Base-by-base conservation (phyloP, 768 basidiomycete species). In the Tulasnella sp. region DNA sequence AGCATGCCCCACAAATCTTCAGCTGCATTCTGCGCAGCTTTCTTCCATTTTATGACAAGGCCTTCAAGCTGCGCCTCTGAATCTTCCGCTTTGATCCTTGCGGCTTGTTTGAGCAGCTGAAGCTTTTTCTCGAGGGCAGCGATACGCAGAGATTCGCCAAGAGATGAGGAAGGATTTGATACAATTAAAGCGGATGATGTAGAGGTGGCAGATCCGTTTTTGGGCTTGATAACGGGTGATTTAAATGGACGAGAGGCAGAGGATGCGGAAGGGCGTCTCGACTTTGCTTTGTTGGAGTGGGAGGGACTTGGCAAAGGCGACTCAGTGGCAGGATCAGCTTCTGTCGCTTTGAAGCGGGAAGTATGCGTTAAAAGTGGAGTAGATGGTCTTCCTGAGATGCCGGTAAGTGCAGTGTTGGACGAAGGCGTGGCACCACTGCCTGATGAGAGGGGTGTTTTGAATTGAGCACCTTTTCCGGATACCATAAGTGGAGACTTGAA, bases 1-100 rank as follows among this genome's bases (percentile, higher is more conserved):
- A 53, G 44, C 23, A 63, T 30, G 17, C 26, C 19, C 62, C 62
- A 63, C 26, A 63, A 50, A 30, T 63, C 62, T n/a, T 62, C 42
- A 13, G 62, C 61, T 2, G 62, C 62, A 19, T 63, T 32, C 19
- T 51, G 62, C 15, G 62, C 62, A 44, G 49, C 62, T 17, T 17
- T 61, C 23, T 32, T 62, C 62, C 62, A 63, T 50, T 63, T 63
- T 2, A 13, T 4, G 10, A 43, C 44, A 13, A 48, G 34, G 10
- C 52, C 34, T 44, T 61, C 34, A 4, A 63, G 50, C 8, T 44
- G 29, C 51, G 51, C 43, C 15, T 26, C 47, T 17, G 60, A 60
- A 17, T 49, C 44, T 23, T 61, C 26, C 8, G 59, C 32, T 29
- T 19, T 45, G 59, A 62, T 51, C 38, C 62, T 63, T 2, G 53